Base-by-base conservation (phyloP, 805 yeast genomes). In the Monosporozyma yasuniensis region DNA sequence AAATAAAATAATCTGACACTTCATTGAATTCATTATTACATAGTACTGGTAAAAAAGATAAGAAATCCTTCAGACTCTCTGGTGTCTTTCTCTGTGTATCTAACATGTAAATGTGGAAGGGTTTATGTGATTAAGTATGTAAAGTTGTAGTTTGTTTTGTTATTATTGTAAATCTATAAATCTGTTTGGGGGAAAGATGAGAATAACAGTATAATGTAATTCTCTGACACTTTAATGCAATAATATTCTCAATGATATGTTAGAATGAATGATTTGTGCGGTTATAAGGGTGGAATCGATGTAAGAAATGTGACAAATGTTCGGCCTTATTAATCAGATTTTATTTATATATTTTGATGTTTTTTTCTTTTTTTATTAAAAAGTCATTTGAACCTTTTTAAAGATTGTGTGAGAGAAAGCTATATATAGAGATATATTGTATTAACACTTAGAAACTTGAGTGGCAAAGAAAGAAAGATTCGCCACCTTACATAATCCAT, bases 21-120 rank as follows among this genome's bases (percentile, higher is more conserved):
- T 60, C 61, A 47, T 56, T 57, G 46, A 63, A 64, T 21, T 57
- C 55, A 43, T 58, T 58, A 25, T 53, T 46, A 16, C 63, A 57
- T 22, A 60, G 48, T 21, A 53, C 48, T 23, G 67, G 66, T 43
- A 64, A 54, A 44, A 57, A 53, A 11, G 60, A 55, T 48, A 65
- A 47, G 47, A 65, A 63, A 19, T 59, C 64, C 42, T 61, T 54
- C 19, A 64, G 47, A 18, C 32, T 46, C 14, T 49, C 54, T 3
- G 56, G 56, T 12, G 45, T 44, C 35, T 47, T 49, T 10, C 51
- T 38, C n/a, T 32, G 35, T 16, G 23, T n/a, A 18, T 32, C 28
- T 2, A 14, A 12, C 42, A 39, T 39, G 4, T 32, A 7, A n/a
- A 12, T 32, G 35, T 32, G 7, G n/a, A n/a, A n/a, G n/a, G 8